Base-by-base conservation (phyloP, 1,284 basidiomycete genomes). In the Fomes fomentarius region DNA sequence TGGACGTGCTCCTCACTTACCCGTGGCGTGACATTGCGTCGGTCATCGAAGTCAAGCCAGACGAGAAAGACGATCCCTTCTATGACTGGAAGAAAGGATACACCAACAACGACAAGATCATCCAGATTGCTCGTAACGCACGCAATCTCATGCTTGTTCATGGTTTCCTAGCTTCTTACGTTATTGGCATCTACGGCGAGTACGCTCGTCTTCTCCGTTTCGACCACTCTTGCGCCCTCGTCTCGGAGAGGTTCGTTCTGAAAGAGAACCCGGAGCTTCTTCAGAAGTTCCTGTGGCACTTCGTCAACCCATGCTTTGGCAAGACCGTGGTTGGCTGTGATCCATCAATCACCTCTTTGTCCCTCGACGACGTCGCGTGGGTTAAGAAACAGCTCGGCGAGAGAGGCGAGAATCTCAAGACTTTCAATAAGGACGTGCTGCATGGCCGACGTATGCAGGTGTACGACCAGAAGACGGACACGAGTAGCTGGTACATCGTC, bases 131-230 rank as follows among this genome's bases (percentile, higher is more conserved):
- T 0, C 44, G 47, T 28, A 56, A 38, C 34, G 60, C 57, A 1
- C 39, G 59, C 15, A 53, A 44, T 28, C 52, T 61, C 14, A 50
- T 61, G 42, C 50, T 52, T 11, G 53, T 55, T 2, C 57, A 63
- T 25, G 50, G 54, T 4, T 26, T 53, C 31, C 49, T 59, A 21
- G 56, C 34, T 15, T 26, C 39, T 1, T 61, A 54, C 44, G 28
- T 30, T 24, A 24, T 63, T 9, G 62, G 62, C 2, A 42, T 63
- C 24, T 63, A 61, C 42, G 62, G 59, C 9, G 26, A 52, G 3
- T 34, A 19, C 26, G 49, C 49, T 3, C 58, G 59, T 12, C 50
- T 63, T 17, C 52, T 40, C 15, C 57, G 59, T 17, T 61, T 56
- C 43, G 59, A 63, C 35, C 52, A 50, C 26, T 17, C 62, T 0